Evolutionary conservation across 192 early-diverging fungal genomes (phyloP), one percentile per base, ranked within the genome.

Genomic region (Podila clonocystis): DNA sequence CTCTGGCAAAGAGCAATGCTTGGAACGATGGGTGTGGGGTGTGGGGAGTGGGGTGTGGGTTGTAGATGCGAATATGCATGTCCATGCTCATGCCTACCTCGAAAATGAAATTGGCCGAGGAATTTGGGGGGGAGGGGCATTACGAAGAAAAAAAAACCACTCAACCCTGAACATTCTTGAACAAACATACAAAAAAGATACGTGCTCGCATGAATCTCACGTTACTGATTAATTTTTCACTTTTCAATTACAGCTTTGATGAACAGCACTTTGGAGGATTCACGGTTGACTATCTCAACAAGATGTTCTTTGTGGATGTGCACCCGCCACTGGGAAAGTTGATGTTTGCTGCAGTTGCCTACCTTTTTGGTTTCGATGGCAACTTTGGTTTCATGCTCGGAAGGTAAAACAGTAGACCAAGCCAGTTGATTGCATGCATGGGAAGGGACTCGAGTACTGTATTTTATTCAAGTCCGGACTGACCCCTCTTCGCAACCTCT

Each of bases 221-320:
- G 36, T 34, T 9, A 20, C 30, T 33, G 19, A 5, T 65, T n/a
- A 31, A 9, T 33, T 5, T 2, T 17, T 55, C n/a, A 5, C 20
- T 19, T 59, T 19, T 59, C 63, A 30, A 50, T 31, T 17, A 31
- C 63, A 94, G 92, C 1, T 97, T 97, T 82, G 96, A 97, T 82
- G 97, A 98, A 85, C 96, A 97, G 50, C 95, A 98, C 67, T 96
- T 97, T 84, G 97, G 97, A 63, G 97, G 96, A 68, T 98, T 97
- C 82, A 93, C 93, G 61, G 85, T 87, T 58, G 85, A 90, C 82
- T 98, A 98, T 72, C 82, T 97, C 50, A 91, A 91, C 50, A 85
- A 94, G 41, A 92, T 89, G 22, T 98, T 92, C 78, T 97, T 90
- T 75, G 95, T 98, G 74, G 97, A 98, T 75, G 95, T 97, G 0